phyloP scores from a whole-genome alignment of 306 rosid species.

The Pyrus pyrifolia region DNA sequence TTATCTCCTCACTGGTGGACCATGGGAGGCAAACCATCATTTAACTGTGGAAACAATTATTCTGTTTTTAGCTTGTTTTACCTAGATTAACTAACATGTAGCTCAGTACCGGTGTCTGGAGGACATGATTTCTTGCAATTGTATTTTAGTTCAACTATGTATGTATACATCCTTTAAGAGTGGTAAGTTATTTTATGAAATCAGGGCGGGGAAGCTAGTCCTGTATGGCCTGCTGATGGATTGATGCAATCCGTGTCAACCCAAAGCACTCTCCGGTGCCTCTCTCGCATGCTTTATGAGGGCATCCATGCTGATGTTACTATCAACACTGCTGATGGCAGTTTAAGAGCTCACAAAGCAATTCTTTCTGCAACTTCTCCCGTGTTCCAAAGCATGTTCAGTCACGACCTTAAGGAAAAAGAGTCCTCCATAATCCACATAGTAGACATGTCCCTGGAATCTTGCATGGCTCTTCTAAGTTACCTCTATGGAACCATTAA shows the following conservation, averaged over 20 bases:
- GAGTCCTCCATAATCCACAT: slow-evolving; percentile 68
- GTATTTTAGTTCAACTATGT: no score
- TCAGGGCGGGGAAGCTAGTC: slow-evolving; percentile 61
- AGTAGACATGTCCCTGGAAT: slow-evolving; percentile 66
- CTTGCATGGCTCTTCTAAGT: slow-evolving; percentile 58
- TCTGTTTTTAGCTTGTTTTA: neutral
- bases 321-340: slow-evolving; percentile 53
- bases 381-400: slow-evolving; percentile 82
- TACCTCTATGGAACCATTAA: slow-evolving; percentile 76
- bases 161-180: no score
- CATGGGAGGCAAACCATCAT: neutral
- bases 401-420: slow-evolving; percentile 68
- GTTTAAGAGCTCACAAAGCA: slow-evolving; percentile 78
- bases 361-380: slow-evolving; percentile 78
- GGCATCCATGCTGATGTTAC: slow-evolving; percentile 69
- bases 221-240: slow-evolving; percentile 65
- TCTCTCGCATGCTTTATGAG: slow-evolving; percentile 81
- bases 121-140: neutral
- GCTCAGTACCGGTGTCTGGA: neutral
- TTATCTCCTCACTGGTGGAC: neutral
- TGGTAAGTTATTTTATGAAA: neutral
- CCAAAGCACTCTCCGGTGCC: slow-evolving; percentile 51
- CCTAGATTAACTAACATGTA: neutral
- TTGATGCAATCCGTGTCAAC: slow-evolving; percentile 37
- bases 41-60: neutral